Evolutionary conservation across 441 rosid species (phyloP).

Genomic region (Manihot esculenta): DNA sequence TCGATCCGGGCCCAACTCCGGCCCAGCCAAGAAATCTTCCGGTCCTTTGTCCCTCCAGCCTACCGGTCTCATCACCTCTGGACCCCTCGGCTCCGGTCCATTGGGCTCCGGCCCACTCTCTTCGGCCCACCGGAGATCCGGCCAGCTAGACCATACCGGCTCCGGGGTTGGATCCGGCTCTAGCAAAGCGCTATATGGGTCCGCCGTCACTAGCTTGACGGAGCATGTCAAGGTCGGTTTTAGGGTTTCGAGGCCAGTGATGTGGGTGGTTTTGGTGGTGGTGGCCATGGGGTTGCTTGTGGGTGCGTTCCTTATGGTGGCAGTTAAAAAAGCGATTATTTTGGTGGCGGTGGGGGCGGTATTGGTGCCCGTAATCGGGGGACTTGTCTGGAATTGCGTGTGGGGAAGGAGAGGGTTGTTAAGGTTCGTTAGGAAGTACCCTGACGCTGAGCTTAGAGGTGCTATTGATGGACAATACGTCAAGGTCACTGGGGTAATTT

Average conservation of each 20-base stretch:
- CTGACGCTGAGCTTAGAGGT: conserved; percentile 83
- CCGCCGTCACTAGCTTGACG: conserved; percentile 68
- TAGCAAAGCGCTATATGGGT: conserved; percentile 61
- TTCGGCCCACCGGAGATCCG: conserved; percentile 50
- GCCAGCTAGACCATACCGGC: conserved; percentile 39
- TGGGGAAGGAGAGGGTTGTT: conserved; percentile 72
- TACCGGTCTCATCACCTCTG: conserved; percentile 86
- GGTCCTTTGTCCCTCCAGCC: conserved; percentile 79
- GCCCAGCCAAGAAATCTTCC: conserved; percentile 55
- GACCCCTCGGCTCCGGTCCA: conserved; percentile 57
- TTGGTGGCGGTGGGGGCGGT: conserved; percentile 61
- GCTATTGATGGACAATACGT: conserved; percentile 85
- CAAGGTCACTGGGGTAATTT: conserved; percentile 89
- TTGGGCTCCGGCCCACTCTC: conserved; percentile 34
- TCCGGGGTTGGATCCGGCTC: conserved; percentile 31
- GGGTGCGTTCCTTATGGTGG: conserved; percentile 71
- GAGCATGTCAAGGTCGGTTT: conserved; percentile 69
- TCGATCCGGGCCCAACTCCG: conserved; percentile 80
- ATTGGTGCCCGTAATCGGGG: conserved; percentile 47
- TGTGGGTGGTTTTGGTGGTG: conserved; percentile 64
- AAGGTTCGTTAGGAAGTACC: conserved; percentile 54
- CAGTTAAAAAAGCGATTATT: conserved; percentile 69
- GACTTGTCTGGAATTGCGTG: conserved; percentile 60
- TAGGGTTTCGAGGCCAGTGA: conserved; percentile 68
- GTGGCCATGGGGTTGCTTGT: conserved; percentile 60